Base-by-base conservation (phyloP, 345 rosid genomes). In the Raphanus raphanistrum region DNA sequence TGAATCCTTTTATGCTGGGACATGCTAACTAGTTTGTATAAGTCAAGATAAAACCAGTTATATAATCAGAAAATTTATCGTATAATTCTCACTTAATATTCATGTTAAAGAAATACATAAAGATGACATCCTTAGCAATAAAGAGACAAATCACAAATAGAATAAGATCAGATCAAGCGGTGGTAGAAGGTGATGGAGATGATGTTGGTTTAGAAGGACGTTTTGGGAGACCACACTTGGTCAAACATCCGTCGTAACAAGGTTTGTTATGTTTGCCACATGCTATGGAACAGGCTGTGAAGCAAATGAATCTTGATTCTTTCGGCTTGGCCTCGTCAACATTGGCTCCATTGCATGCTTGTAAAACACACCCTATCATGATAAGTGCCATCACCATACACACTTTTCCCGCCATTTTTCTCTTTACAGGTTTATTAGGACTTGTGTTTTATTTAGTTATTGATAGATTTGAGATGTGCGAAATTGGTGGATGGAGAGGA, bases 261-360 rank as follows among this genome's bases (percentile, higher is more conserved):
- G 69, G 28, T 72, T 79, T 45, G 73, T 73, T 79, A 1, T 78
- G 62, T 58, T 27, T 50, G 58, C 82, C 82, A 72, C 82, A 79
- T 2, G 4, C 7, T 26, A 59, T 78, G 10, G 81, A 78, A 50
- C 81, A 78, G 2, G 11, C 27, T 72, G 6, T 78, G 68, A 78
- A 78, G 33, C 81, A 78, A 38, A 25, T 58, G 15, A 78, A 1
- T 78, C 0, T 66, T 45, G 57, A 0, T 6, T 45, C 15, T 21
- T 61, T 3, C 21, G 72, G 32, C 1, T 12, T 29, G 76, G 6
- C 31, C 17, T 32, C 77, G n/a, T 33, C 63, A 66, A 3, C 63
- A 25, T 45, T 61, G 4, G 1, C 4, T 12, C 48, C 81, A 33
- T 72, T 72, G 77, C 81, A 72, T 72, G 73, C 77, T 43, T 71